These are phyloP conservation scores for Cicer yamashitae DNA, from an alignment of 306 rosid species.

Conservation along the genomic window DNA sequence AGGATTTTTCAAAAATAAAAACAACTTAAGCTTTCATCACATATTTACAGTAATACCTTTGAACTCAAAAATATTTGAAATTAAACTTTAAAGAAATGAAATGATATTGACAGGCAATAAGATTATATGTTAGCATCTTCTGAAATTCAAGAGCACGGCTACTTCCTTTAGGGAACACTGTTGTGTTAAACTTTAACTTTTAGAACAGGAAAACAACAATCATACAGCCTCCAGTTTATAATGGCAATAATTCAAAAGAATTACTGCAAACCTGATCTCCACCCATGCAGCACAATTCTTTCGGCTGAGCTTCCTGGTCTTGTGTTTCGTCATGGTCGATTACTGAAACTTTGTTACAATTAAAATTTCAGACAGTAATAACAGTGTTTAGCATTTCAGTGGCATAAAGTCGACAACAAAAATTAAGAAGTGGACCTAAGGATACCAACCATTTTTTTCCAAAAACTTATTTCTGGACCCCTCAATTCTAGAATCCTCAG, in stretches of 20 bases:
- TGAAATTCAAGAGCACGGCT: conserved; percentile 22
- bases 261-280: conserved; percentile 63
- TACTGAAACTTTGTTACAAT: conserved; percentile 57
- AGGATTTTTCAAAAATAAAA: neutral
- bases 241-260: conserved; percentile 14
- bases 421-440: neutral
- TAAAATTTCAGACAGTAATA: conserved; percentile 32
- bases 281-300: conserved; percentile 40
- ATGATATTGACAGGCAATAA: conserved; percentile 24
- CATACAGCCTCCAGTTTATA: neutral
- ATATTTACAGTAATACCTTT: neutral
- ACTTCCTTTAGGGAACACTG: neutral
- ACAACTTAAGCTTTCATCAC: neutral
- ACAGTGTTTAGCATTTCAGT: conserved; percentile 30
- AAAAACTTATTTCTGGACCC: conserved; percentile 43
- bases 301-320: conserved; percentile 50
- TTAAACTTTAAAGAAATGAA: conserved; percentile 6
- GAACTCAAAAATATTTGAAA: neutral
- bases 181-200: neutral
- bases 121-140: conserved; percentile 17
- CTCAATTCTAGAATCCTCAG: conserved; percentile 48
- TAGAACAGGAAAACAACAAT: conserved; percentile 16
- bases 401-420: conserved; percentile 33
- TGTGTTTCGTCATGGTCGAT: conserved; percentile 45
- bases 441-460: conserved; percentile 64